Evolutionary conservation across 2,329 filamentous ascomycete genomes (phyloP).

Genomic region (Stagonosporopsis chrysanthemi): DNA sequence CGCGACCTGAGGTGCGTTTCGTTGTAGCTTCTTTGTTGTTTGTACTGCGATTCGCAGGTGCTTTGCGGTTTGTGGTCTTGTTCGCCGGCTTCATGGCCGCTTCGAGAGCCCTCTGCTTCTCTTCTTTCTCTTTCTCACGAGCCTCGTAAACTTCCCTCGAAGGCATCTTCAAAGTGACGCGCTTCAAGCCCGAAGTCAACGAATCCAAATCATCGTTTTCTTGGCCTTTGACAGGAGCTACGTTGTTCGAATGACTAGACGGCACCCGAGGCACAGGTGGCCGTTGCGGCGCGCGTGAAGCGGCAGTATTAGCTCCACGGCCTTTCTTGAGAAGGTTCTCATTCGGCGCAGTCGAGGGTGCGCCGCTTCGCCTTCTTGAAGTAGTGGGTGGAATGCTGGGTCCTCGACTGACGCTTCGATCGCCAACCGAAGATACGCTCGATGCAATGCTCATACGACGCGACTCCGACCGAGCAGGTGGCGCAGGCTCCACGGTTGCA

Average conservation of each 20-base stretch:
- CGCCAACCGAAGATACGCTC: slow-evolving; percentile 50
- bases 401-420: slow-evolving; percentile 44
- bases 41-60: slow-evolving; percentile 29
- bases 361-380: slow-evolving; percentile 47
- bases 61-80: slow-evolving; percentile 34
- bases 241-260: slow-evolving; percentile 42
- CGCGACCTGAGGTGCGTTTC: slow-evolving; percentile 38
- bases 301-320: slow-evolving; percentile 55
- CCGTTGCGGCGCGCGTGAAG: slow-evolving; percentile 42
- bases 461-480: slow-evolving; percentile 34
- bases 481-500: slow-evolving; percentile 32
- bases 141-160: slow-evolving; percentile 65
- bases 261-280: slow-evolving; percentile 55
- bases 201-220: slow-evolving; percentile 55
- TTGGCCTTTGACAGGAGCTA: slow-evolving; percentile 28
- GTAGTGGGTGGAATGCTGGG: slow-evolving; percentile 43
- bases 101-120: slow-evolving; percentile 48
- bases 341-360: slow-evolving; percentile 35
- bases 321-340: slow-evolving; percentile 67
- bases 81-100: slow-evolving; percentile 44
- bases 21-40: slow-evolving; percentile 22
- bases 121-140: slow-evolving; percentile 56
- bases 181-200: slow-evolving; percentile 61
- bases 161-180: slow-evolving; percentile 66
- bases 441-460: slow-evolving; percentile 57